Percentiles rank a stretch among this genome's conserved stretches.
Evolutionary conservation across 345 rosid genomes (phyloP).

Genomic region (Linum trigynum): DNA sequence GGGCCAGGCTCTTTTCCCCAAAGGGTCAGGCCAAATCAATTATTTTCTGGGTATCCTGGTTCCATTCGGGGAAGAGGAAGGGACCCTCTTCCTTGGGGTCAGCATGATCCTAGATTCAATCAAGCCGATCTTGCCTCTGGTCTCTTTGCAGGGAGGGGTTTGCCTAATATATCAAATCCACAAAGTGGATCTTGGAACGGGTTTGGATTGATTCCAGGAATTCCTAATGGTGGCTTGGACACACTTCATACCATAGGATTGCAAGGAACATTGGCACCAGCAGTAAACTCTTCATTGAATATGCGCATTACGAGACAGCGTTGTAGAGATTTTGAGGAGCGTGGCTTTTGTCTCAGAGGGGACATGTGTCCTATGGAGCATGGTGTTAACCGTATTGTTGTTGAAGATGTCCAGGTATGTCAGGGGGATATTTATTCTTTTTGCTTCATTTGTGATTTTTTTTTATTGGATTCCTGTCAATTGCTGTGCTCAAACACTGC

Average conservation of each 20-base stretch:
- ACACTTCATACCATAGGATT: conserved; percentile 57
- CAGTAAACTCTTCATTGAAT: conserved; percentile 47
- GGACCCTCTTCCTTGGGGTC: conserved; percentile 66
- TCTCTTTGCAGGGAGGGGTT: conserved; percentile 67
- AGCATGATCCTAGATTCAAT: conserved; percentile 55
- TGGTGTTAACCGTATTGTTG: conserved; percentile 93
- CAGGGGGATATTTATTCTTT: not conserved
- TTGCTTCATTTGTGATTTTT: not conserved
- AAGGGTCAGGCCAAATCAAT: conserved; percentile 48
- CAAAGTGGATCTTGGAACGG: conserved; percentile 66
- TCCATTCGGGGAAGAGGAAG: conserved; percentile 83
- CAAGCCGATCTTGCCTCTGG: conserved; percentile 53
- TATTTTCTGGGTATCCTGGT: conserved; percentile 54
- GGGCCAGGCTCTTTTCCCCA: conserved; percentile 38
- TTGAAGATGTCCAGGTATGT: conserved; percentile 94
- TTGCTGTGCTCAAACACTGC: conserved; percentile 5
- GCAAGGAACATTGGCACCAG: conserved; percentile 64
- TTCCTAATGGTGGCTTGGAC: conserved; percentile 73
- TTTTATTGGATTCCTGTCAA: not conserved
- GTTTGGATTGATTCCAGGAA: conserved; percentile 71
- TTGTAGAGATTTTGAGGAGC: conserved; percentile 98
- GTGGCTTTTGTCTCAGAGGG: conserved; percentile 96
- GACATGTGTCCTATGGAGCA: conserved; percentile 99
- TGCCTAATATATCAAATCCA: conserved; percentile 50
- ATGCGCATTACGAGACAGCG: conserved; percentile 71